Conservation (phyloP, 257 asterid species). For the Perilla frutescens region DNA sequence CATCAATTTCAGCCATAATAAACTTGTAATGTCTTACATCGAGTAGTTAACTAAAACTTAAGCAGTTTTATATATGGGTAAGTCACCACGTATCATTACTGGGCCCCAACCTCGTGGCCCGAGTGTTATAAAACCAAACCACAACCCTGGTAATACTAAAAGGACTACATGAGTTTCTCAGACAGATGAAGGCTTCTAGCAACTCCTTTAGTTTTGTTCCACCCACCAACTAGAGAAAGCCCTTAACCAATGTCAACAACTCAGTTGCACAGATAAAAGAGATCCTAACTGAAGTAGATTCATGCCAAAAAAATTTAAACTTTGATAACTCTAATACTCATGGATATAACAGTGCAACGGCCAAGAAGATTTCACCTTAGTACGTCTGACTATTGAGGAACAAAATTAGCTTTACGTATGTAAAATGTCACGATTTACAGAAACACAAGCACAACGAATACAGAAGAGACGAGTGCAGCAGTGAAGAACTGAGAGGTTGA, state of each 20-base stretch:
- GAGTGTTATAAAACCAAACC: no score
- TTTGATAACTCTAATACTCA: constrained; percentile 15
- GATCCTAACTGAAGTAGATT: neutral
- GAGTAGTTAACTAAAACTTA: no score
- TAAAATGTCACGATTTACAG: constrained; percentile 42
- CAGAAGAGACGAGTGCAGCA: constrained; percentile 30
- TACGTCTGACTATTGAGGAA: constrained; percentile 25
- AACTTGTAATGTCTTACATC: no score
- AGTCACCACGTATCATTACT: no score
- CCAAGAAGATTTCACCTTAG: constrained; percentile 17
- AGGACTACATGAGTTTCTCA: no score
- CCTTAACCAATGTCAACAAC: neutral
- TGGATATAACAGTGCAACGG: constrained; percentile 14
- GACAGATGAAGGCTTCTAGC: no score
- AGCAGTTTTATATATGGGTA: no score
- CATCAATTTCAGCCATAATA: no score
- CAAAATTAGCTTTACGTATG: constrained; percentile 29
- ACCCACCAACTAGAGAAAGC: neutral
- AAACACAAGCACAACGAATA: constrained; percentile 16
- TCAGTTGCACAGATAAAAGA: constrained; percentile 1
- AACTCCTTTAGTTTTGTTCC: no score
- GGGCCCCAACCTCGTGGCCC: no score
- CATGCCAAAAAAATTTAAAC: constrained; percentile 20
- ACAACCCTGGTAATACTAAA: no score
- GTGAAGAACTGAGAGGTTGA: constrained; percentile 25